phyloP scores from a whole-genome alignment of 2,329 filamentous ascomycete genomes.

The Cercospora nicotianae region DNA sequence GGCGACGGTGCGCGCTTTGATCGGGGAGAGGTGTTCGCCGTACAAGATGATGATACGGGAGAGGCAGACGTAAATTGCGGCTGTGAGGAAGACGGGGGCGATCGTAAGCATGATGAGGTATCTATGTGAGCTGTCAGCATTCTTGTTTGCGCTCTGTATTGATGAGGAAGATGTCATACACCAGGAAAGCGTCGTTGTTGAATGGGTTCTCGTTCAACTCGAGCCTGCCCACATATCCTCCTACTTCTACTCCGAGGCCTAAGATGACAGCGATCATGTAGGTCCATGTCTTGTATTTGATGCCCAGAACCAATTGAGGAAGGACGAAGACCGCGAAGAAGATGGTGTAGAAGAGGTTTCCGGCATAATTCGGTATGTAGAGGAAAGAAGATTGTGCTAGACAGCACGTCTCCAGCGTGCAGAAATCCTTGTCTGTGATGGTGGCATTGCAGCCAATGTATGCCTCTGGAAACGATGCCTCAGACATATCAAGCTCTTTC shows the following conservation, averaged over 20 bases:
- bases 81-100: constrained; percentile 58
- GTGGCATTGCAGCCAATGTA: constrained; percentile 26
- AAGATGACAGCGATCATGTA: constrained; percentile 52
- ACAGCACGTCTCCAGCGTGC: constrained; percentile 36
- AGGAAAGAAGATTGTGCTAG: constrained; percentile 47
- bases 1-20: constrained; percentile 44
- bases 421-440: constrained; percentile 23
- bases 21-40: constrained; percentile 41
- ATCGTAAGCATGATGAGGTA: constrained; percentile 60
- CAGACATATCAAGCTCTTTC: too few species aligned
- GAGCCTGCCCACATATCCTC: constrained; percentile 59
- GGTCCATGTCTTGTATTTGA: constrained; percentile 57
- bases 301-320: constrained; percentile 51
- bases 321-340: constrained; percentile 54
- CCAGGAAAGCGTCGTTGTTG: constrained; percentile 50
- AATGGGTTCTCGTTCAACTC: constrained; percentile 57
- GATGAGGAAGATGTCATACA: too few species aligned
- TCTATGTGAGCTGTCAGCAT: constrained; percentile 32
- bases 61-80: constrained; percentile 58
- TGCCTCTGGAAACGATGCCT: not conserved
- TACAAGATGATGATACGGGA: constrained; percentile 59
- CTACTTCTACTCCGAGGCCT: constrained; percentile 53
- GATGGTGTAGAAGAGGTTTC: constrained; percentile 50
- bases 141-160: too few species aligned
- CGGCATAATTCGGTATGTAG: constrained; percentile 52